Base-by-base conservation (phyloP, 345 rosid species). In the Arabis hirsuta region DNA sequence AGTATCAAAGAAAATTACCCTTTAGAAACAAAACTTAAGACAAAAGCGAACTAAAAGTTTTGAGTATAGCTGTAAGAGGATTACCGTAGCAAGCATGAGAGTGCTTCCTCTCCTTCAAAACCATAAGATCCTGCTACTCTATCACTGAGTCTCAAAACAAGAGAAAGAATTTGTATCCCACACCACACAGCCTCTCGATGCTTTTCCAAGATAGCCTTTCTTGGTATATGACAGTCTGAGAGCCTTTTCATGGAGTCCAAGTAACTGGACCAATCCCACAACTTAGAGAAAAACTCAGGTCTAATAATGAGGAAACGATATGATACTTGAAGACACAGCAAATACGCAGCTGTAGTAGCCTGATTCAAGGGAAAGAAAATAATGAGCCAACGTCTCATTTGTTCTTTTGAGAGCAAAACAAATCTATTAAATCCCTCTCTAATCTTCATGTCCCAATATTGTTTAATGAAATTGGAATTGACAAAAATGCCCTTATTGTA, bases 251-350 rank as follows among this genome's bases (percentile, higher is more conserved):
- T 79, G 55, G 87, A 71, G 45, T 88, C 96, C 81, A 89, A 60
- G 79, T 91, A 86, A 77, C 84, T 82, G 41, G 96, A 91, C 96
- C 99, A 91, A 80, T 94, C 89, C 99, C 99, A 95, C 65, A 73
- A 82, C 76, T 83, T 84, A 58, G 89, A 83, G 77, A 94, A 82
- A 58, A 78, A 72, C 60, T 89, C 84, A 26, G 89, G 85, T 60
- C 81, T 86, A 48, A 72, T 55, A 50, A 81, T 45, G 48, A 95
- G 82, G 71, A 95, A 70, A 56, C 96, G 91, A 59, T 85, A 91
- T 55, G 96, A 88, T 72, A 78, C 82, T 74, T 84, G 83, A 62
- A 78, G 82, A 12, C 81, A 83, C 65, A 63, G 79, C 70, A 86
- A 80, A 66, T 72, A 74, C 13, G 24, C 62, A 69, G 71, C 67